Conservation (phyloP, 306 rosid genomes). For the Malus orientalis region DNA sequence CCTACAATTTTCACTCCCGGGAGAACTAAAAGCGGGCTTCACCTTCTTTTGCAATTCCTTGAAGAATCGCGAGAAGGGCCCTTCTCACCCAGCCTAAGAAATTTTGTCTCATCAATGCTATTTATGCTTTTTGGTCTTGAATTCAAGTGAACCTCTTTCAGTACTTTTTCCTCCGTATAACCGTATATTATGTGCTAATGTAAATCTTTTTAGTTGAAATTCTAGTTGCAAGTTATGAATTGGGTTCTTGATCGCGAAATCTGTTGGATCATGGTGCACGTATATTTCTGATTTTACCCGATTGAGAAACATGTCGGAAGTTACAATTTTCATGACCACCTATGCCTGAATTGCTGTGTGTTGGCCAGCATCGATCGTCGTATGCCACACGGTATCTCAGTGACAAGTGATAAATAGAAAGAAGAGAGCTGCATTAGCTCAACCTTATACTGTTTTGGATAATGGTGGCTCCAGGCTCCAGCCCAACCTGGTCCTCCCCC, state of each 20-base stretch:
- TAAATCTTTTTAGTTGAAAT: slow-evolving; percentile 11
- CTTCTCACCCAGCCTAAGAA: slow-evolving; percentile 35
- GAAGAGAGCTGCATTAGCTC: no score
- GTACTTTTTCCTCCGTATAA: slow-evolving; percentile 2
- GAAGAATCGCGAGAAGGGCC: slow-evolving; percentile 43
- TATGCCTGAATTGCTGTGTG: not conserved
- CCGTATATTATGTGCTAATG: slow-evolving; percentile 3
- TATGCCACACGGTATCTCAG: no score
- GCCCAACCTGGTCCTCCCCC: no score
- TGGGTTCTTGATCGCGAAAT: not conserved
- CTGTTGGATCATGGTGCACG: not conserved
- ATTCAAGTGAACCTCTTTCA: not conserved
- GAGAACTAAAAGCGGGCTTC: slow-evolving; percentile 70
- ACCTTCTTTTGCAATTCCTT: slow-evolving; percentile 53
- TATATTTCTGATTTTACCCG: not conserved
- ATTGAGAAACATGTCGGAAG: not conserved
- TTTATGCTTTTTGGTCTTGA: not conserved
- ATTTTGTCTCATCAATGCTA: not conserved
- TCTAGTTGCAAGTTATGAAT: not conserved
- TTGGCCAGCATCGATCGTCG: not conserved
- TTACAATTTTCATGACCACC: not conserved
- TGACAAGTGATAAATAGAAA: no score
- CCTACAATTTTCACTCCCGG: slow-evolving; percentile 75
- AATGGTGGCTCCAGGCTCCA: no score
- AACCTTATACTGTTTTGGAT: no score